Evolutionary conservation across 2,329 filamentous ascomycete species (phyloP), one percentile per base, ranked within the genome.

Genomic region (Trichoderma pleuroti): DNA sequence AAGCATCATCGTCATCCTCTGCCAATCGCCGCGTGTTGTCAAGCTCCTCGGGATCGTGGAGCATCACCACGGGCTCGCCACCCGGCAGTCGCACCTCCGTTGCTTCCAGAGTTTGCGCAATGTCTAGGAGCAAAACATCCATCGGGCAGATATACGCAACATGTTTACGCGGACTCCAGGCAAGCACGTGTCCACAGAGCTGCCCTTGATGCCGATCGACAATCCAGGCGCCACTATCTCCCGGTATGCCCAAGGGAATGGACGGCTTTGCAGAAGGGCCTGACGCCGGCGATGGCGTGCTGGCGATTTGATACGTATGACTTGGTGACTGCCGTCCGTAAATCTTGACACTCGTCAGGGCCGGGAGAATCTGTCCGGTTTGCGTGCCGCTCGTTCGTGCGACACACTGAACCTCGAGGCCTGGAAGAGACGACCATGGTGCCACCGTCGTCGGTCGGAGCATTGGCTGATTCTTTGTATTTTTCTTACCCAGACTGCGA

Each of bases 91-190:
- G 85, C n/a, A 97, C 88, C 30, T 89, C 86, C 1, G 82, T 81
- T 0, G 93, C 93, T 26, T 90, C 88, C 0, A 98, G 83, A 0
- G 91, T 94, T 72, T 92, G 88, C 32, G 90, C 91, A 70, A 98
- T 97, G 77, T 98, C 95, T 32, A 91, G 88, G 12, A 98, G 85
- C 14, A 97, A 82, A 3, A 98, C 87, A 70, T 98, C 93, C 95
- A 98, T 98, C 0, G 95, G 95, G 72, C 93, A 96, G 72, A 98
- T 96, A 79, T 97, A 98, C 0, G 94, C 94, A 6, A 93, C 90
- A 54, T 89, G 89, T 77, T 92, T 95, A 72, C 90, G 89, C 73
- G 90, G 88, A 75, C 92, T 95, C 90, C 92, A 97, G 0, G 95
- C 95, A 14, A 98, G 85, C 0, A 98, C 93, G 76, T 98, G 95